Base-by-base conservation (phyloP, 768 basidiomycete species). In the Phlegmacium glaucopus region DNA sequence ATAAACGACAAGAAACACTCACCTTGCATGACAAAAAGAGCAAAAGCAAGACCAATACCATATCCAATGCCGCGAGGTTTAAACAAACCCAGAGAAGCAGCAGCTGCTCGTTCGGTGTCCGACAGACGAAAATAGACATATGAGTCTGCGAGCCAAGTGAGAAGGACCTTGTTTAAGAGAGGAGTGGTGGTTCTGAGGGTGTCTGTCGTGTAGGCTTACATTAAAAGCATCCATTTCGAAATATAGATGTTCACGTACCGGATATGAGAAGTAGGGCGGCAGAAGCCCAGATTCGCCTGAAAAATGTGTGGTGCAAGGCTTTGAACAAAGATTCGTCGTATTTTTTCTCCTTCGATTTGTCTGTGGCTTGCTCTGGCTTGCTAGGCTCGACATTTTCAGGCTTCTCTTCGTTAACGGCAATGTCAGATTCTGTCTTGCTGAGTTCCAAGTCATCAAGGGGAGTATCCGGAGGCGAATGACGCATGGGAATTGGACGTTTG, bases 1-100 rank as follows among this genome's bases (percentile, higher is more conserved):
- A 2, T 28, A 22, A 42, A 39, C 42, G 22, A 39, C 49, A 16
- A 34, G 13, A 42, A 39, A 13, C 18, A 50, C 62, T 36, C 47
- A 76, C 80, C 72, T 72, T 83, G 82, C 83, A 83, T 85, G 0
- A 62, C 67, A 51, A 82, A 83, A 25, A 84, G 58, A 4, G 70
- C 80, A 43, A 80, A 66, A 1, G 74, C 82, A 1, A 85, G 59
- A 6, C 83, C 83, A 43, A 85, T 73, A 1, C 83, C 83, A 58
- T 77, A 80, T 0, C 83, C 82, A 32, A 84, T 68, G 1, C 78
- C 76, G 28, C 55, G 65, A 2, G 82, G 80, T 9, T 54, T 52
- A 9, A 45, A 54, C 30, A 47, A 72, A 39, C 30, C 67, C 58
- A 48, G 49, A 9, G 50, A 49, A 1, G 52, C 44, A 0, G 66